phyloP scores from a whole-genome alignment of 176 grass and related monocot genomes.

The Aegilops umbellulata region DNA sequence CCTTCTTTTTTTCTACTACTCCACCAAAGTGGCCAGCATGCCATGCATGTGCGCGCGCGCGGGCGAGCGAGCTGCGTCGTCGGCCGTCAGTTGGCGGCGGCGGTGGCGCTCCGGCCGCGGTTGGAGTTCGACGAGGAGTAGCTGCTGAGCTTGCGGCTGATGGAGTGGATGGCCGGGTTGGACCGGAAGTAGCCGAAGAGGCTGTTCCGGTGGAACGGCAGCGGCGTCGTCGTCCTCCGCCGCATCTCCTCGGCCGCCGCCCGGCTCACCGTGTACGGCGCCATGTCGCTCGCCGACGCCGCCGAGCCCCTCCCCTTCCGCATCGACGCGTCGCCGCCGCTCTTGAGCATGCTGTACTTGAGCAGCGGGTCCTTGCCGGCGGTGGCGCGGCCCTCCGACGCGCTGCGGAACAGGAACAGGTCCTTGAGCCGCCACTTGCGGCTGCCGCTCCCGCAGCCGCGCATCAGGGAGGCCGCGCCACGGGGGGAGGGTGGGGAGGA shows the following conservation, averaged over 20 bases:
- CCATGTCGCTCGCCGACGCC: constrained; percentile 56
- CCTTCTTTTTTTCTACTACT: not conserved
- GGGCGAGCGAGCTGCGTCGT: not conserved
- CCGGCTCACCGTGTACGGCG: constrained; percentile 50
- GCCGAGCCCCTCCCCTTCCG: constrained; percentile 46
- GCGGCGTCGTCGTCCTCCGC: constrained; percentile 70
- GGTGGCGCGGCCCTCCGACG: constrained; percentile 78
- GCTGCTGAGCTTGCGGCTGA: constrained; percentile 55
- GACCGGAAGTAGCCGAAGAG: constrained; percentile 79
- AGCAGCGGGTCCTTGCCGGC: constrained; percentile 72
- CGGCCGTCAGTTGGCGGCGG: not conserved
- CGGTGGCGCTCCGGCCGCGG: constrained; percentile 12
- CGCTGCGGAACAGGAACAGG: constrained; percentile 87
- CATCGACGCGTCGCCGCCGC: constrained; percentile 36
- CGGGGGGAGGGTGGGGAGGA: constrained; percentile 35
- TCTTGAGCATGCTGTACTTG: constrained; percentile 61
- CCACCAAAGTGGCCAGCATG: not conserved
- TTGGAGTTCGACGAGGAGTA: constrained; percentile 30
- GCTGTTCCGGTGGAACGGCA: constrained; percentile 82
- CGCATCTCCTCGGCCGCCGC: constrained; percentile 61
- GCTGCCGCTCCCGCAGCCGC: constrained; percentile 69
- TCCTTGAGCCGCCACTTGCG: constrained; percentile 86
- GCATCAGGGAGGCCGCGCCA: constrained; percentile 30
- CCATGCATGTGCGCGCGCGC: not conserved
- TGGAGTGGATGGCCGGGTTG: constrained; percentile 84